Conservation (phyloP, 768 basidiomycete genomes). For the Rossbeevera mucosa region DNA sequence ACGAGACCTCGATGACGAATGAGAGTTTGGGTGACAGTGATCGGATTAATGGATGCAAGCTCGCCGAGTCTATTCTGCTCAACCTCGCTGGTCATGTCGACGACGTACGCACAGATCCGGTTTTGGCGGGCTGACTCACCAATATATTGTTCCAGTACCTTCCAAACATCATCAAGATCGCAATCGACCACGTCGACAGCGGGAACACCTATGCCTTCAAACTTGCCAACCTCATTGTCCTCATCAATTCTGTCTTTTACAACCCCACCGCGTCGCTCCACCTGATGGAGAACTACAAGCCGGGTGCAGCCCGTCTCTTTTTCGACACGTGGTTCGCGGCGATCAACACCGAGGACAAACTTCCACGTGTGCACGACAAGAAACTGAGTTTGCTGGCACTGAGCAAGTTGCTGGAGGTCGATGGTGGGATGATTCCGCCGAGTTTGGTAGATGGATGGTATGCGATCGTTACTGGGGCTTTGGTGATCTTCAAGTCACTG, state of each 20-base stretch:
- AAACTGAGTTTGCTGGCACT: conserved; percentile 74
- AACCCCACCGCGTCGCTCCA: conserved; percentile 75
- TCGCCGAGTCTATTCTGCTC: conserved; percentile 77
- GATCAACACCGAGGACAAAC: conserved; percentile 51
- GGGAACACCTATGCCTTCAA: conserved; percentile 59
- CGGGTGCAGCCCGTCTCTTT: conserved; percentile 66
- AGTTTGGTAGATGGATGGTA: conserved; percentile 68
- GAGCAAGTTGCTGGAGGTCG: conserved; percentile 71
- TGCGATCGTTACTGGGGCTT: conserved; percentile 62
- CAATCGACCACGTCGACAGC: conserved; percentile 56
- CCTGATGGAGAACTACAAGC: conserved; percentile 58
- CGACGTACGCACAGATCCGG: conserved; percentile 49
- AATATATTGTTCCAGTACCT: conserved; percentile 43
- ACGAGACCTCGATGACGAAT: conserved; percentile 65
- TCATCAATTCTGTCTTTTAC: conserved; percentile 80
- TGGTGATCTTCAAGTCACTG: conserved; percentile 73
- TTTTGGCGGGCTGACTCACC: neutral
- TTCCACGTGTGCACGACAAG: conserved; percentile 90
- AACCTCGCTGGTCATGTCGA: conserved; percentile 75
- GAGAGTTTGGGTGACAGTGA: conserved; percentile 79
- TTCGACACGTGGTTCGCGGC: conserved; percentile 82
- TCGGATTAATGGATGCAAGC: conserved; percentile 76
- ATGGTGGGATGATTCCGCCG: conserved; percentile 51
- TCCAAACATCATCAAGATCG: conserved; percentile 58
- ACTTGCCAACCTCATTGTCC: conserved; percentile 77